phyloP scores from a whole-genome alignment of 2,329 filamentous ascomycete species.

The Ascochyta lentis region DNA sequence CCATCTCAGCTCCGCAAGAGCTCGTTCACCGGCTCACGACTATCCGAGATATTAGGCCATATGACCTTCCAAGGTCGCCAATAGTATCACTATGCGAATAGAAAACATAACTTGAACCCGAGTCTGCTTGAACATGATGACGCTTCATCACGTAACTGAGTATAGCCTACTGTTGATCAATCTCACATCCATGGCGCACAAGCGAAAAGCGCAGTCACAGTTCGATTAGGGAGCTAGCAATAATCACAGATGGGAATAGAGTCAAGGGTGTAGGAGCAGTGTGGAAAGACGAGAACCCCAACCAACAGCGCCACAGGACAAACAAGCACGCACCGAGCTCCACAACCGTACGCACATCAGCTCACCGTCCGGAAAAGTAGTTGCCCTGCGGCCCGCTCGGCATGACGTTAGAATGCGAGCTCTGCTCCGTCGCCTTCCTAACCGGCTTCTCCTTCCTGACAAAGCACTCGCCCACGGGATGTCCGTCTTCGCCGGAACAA shows the following conservation, averaged over 20 bases:
- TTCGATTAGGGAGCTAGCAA: too few species aligned
- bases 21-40: too few species aligned
- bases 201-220: too few species aligned
- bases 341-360: not conserved
- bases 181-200: too few species aligned
- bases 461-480: conserved; percentile 74
- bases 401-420: conserved; percentile 12
- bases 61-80: too few species aligned
- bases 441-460: conserved; percentile 48
- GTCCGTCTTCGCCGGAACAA: conserved; percentile 68
- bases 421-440: conserved; percentile 24
- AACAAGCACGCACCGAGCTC: not conserved
- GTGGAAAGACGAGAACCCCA: not conserved
- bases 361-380: conserved; percentile 4
- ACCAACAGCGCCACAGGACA: not conserved
- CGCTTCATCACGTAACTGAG: too few species aligned
- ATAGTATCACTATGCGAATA: too few species aligned
- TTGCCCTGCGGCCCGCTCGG: conserved; percentile 11
- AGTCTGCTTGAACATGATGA: too few species aligned
- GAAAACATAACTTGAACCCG: too few species aligned
- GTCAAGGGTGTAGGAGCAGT: not conserved
- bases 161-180: too few species aligned
- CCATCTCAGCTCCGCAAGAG: too few species aligned
- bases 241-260: not conserved
- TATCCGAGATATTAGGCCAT: too few species aligned